These are phyloP conservation scores for Casaregolazyma suthepensis DNA, from an alignment of 1,139 yeast species.

Conservation along the genomic window DNA sequence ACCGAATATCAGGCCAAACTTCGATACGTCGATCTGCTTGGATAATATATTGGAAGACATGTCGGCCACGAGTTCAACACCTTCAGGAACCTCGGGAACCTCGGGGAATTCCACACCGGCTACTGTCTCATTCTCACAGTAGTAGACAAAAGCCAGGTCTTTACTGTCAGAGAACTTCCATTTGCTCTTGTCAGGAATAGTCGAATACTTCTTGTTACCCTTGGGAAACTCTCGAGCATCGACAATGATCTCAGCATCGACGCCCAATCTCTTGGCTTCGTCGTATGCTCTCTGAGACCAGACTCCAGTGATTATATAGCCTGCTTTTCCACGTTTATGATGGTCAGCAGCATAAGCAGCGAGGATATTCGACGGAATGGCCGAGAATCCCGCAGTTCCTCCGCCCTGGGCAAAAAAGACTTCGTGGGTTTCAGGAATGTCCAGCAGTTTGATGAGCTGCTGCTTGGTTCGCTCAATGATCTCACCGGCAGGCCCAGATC, in stretches of 20 bases:
- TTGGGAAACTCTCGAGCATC: slow-evolving; percentile 47
- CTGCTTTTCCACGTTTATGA: slow-evolving; percentile 64
- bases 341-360: slow-evolving; percentile 67
- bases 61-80: slow-evolving; percentile 83
- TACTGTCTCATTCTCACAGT: slow-evolving; percentile 96
- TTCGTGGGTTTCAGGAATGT: slow-evolving; percentile 87
- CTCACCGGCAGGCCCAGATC: slow-evolving; percentile 73
- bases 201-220: slow-evolving; percentile 55
- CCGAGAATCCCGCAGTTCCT: slow-evolving; percentile 91
- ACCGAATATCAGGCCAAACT: slow-evolving; percentile 73
- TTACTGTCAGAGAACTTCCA: slow-evolving; percentile 48
- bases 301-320: slow-evolving; percentile 83
- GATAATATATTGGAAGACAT: slow-evolving; percentile 91
- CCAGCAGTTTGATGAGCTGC: slow-evolving; percentile 54
- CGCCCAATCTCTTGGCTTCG: slow-evolving; percentile 81
- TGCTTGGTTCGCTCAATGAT: slow-evolving; percentile 74
- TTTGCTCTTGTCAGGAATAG: slow-evolving; percentile 59
- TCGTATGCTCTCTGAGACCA: slow-evolving; percentile 88
- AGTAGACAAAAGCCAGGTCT: slow-evolving; percentile 74
- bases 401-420: slow-evolving; percentile 96
- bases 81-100: slow-evolving; percentile 49
- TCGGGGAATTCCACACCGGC: slow-evolving; percentile 80
- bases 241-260: slow-evolving; percentile 62
- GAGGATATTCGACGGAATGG: slow-evolving; percentile 74
- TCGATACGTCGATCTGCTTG: slow-evolving; percentile 68